Conservation (phyloP, 192 early-diverging fungal species). For the Entomortierella beljakovae region DNA sequence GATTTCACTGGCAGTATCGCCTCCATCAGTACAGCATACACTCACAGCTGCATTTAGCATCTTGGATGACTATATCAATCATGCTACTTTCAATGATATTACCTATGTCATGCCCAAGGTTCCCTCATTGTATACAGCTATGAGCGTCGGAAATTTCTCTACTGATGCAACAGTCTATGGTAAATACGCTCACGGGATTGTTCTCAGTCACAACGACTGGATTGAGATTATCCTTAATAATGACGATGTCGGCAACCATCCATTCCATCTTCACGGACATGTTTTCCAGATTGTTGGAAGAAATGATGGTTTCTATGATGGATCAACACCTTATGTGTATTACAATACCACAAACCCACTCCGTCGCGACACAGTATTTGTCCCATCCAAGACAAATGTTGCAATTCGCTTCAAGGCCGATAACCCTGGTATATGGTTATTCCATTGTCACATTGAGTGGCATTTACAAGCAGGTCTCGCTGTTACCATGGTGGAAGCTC, state of each 20-base stretch:
- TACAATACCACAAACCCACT: constrained; percentile 35
- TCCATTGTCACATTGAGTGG: constrained; percentile 60
- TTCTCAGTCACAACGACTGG: constrained; percentile 65
- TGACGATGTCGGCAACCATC: constrained; percentile 22
- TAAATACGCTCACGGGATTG: constrained; percentile 65
- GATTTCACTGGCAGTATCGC: constrained; percentile 45
- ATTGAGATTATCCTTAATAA: constrained; percentile 36
- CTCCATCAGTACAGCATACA: constrained; percentile 57
- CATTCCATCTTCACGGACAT: constrained; percentile 56
- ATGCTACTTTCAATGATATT: constrained; percentile 83
- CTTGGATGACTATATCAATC: constrained; percentile 78
- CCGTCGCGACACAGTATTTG: constrained; percentile 32
- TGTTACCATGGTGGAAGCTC: constrained; percentile 61
- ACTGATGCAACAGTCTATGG: constrained; percentile 68
- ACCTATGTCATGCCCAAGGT: constrained; percentile 72
- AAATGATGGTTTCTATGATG: constrained; percentile 16
- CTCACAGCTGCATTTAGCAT: constrained; percentile 74
- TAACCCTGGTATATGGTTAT: constrained; percentile 54
- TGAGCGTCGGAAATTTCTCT: constrained; percentile 65
- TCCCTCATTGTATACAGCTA: constrained; percentile 71
- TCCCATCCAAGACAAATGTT: constrained; percentile 6
- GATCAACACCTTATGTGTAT: neutral
- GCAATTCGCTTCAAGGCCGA: constrained; percentile 28
- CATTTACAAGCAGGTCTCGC: constrained; percentile 56
- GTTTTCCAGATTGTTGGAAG: constrained; percentile 35